Evolutionary conservation across 441 rosid genomes (phyloP), one percentile per base, ranked within the genome.

Genomic region (Populus hybrid): DNA sequence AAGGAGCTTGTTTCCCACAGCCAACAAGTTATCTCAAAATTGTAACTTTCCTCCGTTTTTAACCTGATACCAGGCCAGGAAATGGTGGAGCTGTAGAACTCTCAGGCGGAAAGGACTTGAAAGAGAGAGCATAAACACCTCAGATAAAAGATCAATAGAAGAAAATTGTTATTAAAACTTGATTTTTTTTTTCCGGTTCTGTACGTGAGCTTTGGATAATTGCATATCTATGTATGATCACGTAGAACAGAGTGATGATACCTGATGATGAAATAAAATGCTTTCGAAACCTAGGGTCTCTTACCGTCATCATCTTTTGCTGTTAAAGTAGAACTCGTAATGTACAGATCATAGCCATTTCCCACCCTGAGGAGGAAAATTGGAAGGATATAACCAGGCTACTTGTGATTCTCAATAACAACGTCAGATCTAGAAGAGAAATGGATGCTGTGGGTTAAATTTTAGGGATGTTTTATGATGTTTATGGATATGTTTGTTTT

Each of bases 1-100:
- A 91, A 88, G 78, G 75, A 91, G 71, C 81, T 91, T 42, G 80
- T 84, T 75, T 71, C 82, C n/a, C 85, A 71, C 59, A 84, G 82
- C 80, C 86, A 76, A 80, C 82, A 70, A 69, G 16, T 77, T 35
- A 16, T 21, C 69, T 81, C 90, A 53, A 88, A 83, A 64, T 63
- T 91, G 75, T 88, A 85, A 77, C 34, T 69, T 35, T 8, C 68
- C 64, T 12, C 7, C 26, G 4, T 5, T 46, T 6, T 63, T 10
- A 8, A n/a, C 24, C 2, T 57, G 11, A 18, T 10, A 30, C 46
- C 30, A 23, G 69, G 9, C 50, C 65, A 24, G 21, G 34, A 26
- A 23, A 24, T 11, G 36, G 19, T 18, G 16, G 35, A 14, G 19
- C n/a, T 21, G 23, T 19, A 23, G 9, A 19, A 63, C 12, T 19